phyloP scores from a whole-genome alignment of 768 basidiomycete species.

The Agaricus bisporus region DNA sequence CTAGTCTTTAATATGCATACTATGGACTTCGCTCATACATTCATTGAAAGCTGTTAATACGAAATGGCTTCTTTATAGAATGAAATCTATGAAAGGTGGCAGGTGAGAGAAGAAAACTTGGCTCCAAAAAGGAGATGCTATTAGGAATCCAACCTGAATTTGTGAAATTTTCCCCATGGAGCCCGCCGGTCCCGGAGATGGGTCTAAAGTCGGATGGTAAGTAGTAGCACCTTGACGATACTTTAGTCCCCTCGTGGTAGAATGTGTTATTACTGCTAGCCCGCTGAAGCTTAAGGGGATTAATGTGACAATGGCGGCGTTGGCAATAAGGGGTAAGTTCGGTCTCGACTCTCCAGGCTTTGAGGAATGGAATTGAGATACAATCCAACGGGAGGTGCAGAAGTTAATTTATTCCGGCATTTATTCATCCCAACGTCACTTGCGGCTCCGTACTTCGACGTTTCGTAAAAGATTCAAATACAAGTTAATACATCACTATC shows the following conservation, averaged over 20 bases:
- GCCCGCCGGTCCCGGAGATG: not conserved
- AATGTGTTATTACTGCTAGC: too few species aligned
- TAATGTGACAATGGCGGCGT: too few species aligned
- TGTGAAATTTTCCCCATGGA: not conserved
- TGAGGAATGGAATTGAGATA: not conserved
- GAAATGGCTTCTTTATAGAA: not conserved
- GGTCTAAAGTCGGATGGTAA: not conserved
- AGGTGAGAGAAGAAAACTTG: not conserved
- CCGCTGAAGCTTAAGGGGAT: too few species aligned
- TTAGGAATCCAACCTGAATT: not conserved
- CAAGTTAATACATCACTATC: not conserved
- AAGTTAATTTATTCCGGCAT: too few species aligned
- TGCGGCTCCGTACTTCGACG: slow-evolving; percentile 3
- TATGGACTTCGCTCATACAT: not conserved
- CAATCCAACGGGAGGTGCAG: too few species aligned
- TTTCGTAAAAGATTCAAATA: not conserved
- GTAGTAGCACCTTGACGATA: too few species aligned
- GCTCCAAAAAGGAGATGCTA: not conserved
- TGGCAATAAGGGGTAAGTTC: too few species aligned
- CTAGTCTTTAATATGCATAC: not conserved
- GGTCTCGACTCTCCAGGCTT: too few species aligned
- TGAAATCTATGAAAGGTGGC: slow-evolving; percentile 1
- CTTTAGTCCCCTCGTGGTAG: too few species aligned
- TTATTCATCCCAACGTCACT: slow-evolving; percentile 1
- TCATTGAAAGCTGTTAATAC: not conserved